Conservation (phyloP, 352 stramenopile genomes). For the Blastocystis sp. region DNA sequence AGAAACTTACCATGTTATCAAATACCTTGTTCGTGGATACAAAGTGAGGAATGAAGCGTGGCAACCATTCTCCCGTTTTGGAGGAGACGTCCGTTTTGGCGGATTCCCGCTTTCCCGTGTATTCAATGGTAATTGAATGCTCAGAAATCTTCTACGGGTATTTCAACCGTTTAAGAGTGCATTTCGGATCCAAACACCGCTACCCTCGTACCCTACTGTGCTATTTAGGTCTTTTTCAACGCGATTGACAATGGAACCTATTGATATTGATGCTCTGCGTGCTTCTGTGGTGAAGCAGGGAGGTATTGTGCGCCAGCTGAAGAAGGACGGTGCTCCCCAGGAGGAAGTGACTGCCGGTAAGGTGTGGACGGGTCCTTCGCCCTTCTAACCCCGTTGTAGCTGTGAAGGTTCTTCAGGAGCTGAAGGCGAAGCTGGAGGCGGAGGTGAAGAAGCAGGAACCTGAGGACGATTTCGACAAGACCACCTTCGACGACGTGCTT, state of each 20-base stretch:
- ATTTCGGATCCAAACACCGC: neutral
- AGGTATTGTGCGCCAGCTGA: conserved; percentile 83
- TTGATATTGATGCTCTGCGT: conserved; percentile 81
- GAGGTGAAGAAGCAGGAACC: conserved; percentile 69
- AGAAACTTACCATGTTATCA: neutral
- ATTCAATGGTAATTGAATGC: neutral
- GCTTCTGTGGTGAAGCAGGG: conserved; percentile 86
- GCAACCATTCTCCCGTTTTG: neutral
- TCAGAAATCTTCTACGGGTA: neutral
- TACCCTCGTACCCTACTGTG: too few species aligned
- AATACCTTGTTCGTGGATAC: neutral
- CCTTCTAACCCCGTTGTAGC: too few species aligned
- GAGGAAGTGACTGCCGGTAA: conserved; percentile 9
- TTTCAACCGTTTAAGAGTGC: neutral
- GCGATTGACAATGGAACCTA: neutral
- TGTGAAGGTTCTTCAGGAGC: conserved; percentile 79
- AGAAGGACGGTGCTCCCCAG: conserved; percentile 76
- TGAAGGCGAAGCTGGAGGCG: conserved; percentile 77
- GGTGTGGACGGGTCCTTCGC: too few species aligned
- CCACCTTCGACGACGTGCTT: conserved; percentile 87
- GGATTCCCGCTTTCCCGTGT: neutral
- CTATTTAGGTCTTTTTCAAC: neutral
- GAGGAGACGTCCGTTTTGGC: neutral
- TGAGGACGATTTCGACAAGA: conserved; percentile 70
- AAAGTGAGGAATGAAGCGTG: neutral